Base-by-base conservation (phyloP, 2,329 filamentous ascomycete species). In the Fusarium bulbicola region DNA sequence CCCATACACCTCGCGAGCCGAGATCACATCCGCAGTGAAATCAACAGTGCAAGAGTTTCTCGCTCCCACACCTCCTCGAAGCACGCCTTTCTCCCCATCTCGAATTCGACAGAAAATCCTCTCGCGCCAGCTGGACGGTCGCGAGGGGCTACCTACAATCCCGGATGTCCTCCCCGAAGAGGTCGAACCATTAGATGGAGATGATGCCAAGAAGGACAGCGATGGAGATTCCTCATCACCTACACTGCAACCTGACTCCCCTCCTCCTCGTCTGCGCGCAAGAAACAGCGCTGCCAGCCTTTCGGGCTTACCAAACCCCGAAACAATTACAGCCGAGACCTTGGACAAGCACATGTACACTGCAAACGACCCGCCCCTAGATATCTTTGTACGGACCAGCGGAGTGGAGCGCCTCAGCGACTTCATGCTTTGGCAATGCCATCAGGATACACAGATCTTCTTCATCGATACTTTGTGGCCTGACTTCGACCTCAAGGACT, bases 381-480 rank as follows among this genome's bases (percentile, higher is more conserved):
- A 99, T 79, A 88, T 99, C 18, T 91, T 99, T 61, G 89, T 99
- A 57, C 91, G 96, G 57, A 99, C 96, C 9, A 98, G 95, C 71
- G 95, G 95, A 34, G 96, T 99, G 20, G 92, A 95, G 81, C 89
- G 96, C 54, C 85, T 99, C 66, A 98, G 95, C 79, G 96, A 99
- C 81, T 99, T 98, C 78, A 96, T 99, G 95, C 90, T 99, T 39
- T 99, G 96, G 96, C 96, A 99, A 83, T 96, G 94, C 77, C 95
- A 98, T 79, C 90, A 97, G 79, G 88, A 95, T 72, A 98, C 96
- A 1, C 93, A 97, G 68, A 92, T 99, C 73, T 94, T 97, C 67
- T 99, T 98, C 80, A 84, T 98, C 63, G 90, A 97, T 77, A 96
- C 94, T 73, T 86, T 97, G 70, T 99, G 96, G 96, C 96, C 96